Base-by-base conservation (phyloP, 2,329 filamentous ascomycete species). In the Penicillium sp. region DNA sequence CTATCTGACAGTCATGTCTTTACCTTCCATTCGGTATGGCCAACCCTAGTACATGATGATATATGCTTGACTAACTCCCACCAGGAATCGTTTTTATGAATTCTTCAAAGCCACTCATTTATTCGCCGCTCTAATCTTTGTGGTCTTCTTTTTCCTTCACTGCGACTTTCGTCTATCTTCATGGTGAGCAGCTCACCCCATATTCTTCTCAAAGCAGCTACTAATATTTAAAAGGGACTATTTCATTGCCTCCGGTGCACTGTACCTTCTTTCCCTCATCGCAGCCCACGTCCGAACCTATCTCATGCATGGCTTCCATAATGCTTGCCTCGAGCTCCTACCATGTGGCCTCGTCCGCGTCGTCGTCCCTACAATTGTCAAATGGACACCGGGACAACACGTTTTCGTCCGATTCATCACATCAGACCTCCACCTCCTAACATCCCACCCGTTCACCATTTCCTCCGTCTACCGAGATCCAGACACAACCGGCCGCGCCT, bases 101-200 rank as follows among this genome's bases (percentile, higher is more conserved):
- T 81, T 83, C 61, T 86, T 86, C 78, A 85, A 85, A 58, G 75
- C 73, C 0, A 78, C 80, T 0, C 83, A 86, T 61, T 77, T 81
- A 46, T 39, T 81, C 9, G 75, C 77, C 1, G 81, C 79, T 0
- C 56, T 81, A 5, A 60, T 83, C 1, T 86, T 86, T 59, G 68
- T 84, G 11, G 39, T 85, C 3, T 82, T 83, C 59, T 80, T 86
- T 64, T 85, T 86, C 68, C 73, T 83, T 46, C 83, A 86, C 68
- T 85, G 83, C 66, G 77, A 81, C 61, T 79, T 77, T 64, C 75
- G 70, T 0, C 71, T 85, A 5, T 76, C 78, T 1, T 83, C 82
- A 7, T 84, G 79, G 80, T 79, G 64, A 47, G 66, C 53, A 13
- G 24, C 3, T 5, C 13, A n/a, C 14, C 11, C 9, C 18, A 11